Conservation (phyloP, 164 flowering plant genomes). For the Berberis vulgaris region DNA sequence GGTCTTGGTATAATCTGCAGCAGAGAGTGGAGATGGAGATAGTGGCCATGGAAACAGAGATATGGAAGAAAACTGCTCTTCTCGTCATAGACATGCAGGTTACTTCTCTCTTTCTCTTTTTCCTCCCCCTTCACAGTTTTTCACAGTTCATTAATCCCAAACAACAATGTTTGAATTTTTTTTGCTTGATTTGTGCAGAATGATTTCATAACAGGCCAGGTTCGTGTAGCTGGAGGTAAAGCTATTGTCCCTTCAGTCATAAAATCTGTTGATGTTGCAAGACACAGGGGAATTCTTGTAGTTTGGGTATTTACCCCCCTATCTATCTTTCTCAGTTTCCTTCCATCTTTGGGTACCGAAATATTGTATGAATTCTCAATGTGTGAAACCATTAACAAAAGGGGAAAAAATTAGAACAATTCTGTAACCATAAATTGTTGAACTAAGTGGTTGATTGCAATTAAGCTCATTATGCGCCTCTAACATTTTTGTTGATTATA, state of each 20-base stretch:
- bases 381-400: background rate
- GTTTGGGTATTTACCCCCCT: constrained; percentile 47
- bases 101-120: background rate
- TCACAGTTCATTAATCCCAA: background rate
- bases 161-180: background rate
- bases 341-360: too few species aligned
- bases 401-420: too few species aligned
- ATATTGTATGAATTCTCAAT: background rate
- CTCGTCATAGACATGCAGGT: constrained; percentile 95
- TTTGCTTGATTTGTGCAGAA: constrained; percentile 35
- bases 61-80: constrained; percentile 58
- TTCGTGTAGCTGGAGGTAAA: constrained; percentile 51
- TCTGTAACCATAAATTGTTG: too few species aligned
- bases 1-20: background rate
- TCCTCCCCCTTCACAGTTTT: background rate
- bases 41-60: constrained; percentile 4
- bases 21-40: background rate
- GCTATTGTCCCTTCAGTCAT: constrained; percentile 68
- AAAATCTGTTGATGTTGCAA: constrained; percentile 56
- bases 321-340: background rate
- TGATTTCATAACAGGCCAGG: constrained; percentile 52
- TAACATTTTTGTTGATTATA: too few species aligned
- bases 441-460: too few species aligned
- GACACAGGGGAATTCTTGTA: constrained; percentile 53
- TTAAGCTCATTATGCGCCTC: too few species aligned